phyloP scores from a whole-genome alignment of 768 basidiomycete species.

The Galerina sulciceps region DNA sequence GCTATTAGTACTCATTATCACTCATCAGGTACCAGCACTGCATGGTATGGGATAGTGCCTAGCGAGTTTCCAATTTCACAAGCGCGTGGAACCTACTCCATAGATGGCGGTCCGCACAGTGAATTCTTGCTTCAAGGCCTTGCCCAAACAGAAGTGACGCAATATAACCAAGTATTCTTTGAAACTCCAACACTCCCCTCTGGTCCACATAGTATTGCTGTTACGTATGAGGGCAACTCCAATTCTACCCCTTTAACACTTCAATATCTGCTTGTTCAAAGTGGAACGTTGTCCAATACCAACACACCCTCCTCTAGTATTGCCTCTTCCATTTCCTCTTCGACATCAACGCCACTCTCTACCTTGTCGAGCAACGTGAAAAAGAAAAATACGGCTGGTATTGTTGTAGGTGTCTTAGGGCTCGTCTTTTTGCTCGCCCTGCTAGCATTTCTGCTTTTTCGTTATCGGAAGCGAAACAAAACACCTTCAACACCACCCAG shows the following conservation, averaged over 20 bases:
- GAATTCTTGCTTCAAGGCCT: constrained; percentile 20
- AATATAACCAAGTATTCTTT: constrained; percentile 25
- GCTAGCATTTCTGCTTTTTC: constrained; percentile 12
- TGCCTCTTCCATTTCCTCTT: not conserved
- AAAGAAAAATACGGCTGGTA: constrained; percentile 8
- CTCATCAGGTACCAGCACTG: constrained; percentile 16
- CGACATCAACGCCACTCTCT: not conserved
- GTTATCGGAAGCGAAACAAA: constrained; percentile 1
- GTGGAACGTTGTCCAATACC: not conserved
- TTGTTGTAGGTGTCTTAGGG: constrained; percentile 18
- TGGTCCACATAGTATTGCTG: constrained; percentile 23
- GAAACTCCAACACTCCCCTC: constrained; percentile 17
- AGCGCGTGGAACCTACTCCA: constrained; percentile 22
- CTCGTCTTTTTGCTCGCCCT: constrained; percentile 10
- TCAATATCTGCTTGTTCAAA: constrained; percentile 22
- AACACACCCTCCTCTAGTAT: constrained; percentile 2
- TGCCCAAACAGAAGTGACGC: not conserved
- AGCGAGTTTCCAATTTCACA: constrained; percentile 14
- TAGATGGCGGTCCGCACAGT: constrained; percentile 20
- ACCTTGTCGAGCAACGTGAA: not conserved
- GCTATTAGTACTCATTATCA: not conserved
- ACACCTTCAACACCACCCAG: not conserved
- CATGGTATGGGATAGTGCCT: constrained; percentile 26
- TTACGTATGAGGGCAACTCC: constrained; percentile 18
- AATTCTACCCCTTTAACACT: constrained; percentile 26